Conservation (phyloP, 768 basidiomycete genomes). For the Coprinellus aureogranulatus region DNA sequence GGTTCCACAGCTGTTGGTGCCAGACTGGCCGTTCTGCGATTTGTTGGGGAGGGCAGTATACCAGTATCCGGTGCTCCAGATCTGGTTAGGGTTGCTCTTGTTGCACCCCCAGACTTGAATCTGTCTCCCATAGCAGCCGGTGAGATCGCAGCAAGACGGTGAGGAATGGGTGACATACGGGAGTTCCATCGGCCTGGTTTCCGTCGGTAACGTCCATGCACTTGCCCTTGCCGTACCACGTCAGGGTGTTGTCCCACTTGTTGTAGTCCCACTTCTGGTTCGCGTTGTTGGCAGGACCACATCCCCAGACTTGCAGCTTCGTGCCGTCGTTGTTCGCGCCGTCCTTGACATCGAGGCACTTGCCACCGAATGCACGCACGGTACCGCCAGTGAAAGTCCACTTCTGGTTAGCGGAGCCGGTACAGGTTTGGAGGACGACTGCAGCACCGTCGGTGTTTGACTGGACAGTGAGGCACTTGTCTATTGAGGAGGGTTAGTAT, state of each 20-base stretch:
- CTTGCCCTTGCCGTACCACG: slow-evolving; percentile 49
- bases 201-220: slow-evolving; percentile 49
- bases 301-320: slow-evolving; percentile 54
- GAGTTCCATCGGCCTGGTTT: slow-evolving; percentile 37
- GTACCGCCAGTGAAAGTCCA: slow-evolving; percentile 46
- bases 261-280: slow-evolving; percentile 51
- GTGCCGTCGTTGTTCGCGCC: slow-evolving; percentile 43
- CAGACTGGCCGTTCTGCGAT: slow-evolving; percentile 59
- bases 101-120: slow-evolving; percentile 48
- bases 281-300: slow-evolving; percentile 30
- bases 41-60: slow-evolving; percentile 40
- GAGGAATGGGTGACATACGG: slow-evolving; percentile 25
- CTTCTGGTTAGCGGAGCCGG: slow-evolving; percentile 42
- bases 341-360: slow-evolving; percentile 47
- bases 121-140: slow-evolving; percentile 21
- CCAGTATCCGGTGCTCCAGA: slow-evolving; percentile 53
- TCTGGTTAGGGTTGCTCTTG: slow-evolving; percentile 42
- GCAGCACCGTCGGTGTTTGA: slow-evolving; percentile 47
- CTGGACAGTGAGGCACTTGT: slow-evolving; percentile 51
- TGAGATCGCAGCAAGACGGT: background rate
- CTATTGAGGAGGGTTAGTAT: slow-evolving; percentile 20
- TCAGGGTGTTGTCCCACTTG: slow-evolving; percentile 39
- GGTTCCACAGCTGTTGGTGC: slow-evolving; percentile 68
- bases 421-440: slow-evolving; percentile 49
- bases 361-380: slow-evolving; percentile 44